These are phyloP conservation scores for Chlorella vulgaris DNA, from an alignment of 139 green algal genomes.

Conservation along the genomic window DNA sequence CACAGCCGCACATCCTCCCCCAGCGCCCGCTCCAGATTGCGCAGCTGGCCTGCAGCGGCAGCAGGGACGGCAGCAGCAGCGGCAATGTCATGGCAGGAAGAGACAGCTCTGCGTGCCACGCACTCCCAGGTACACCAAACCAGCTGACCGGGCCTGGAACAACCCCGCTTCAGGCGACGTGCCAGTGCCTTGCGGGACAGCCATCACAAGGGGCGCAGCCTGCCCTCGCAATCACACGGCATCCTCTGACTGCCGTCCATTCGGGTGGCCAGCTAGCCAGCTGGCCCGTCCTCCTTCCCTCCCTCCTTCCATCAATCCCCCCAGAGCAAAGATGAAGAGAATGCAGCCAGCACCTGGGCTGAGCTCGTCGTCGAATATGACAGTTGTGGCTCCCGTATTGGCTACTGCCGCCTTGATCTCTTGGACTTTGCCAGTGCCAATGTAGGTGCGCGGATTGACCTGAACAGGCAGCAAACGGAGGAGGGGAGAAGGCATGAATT, in stretches of 20 bases:
- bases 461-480: neutral
- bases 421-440: conserved; percentile 87
- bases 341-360: conserved; percentile 83
- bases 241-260: too few relatives aligned
- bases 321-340: too few relatives aligned
- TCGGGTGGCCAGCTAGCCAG: too few relatives aligned
- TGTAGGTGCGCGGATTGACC: conserved; percentile 87
- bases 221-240: too few relatives aligned
- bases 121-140: too few relatives aligned
- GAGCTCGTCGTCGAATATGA: conserved; percentile 97
- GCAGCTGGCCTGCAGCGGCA: conserved; percentile 18
- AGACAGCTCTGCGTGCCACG: too few relatives aligned
- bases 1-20: conserved; percentile 73
- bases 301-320: too few relatives aligned
- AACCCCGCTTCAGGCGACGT: too few relatives aligned
- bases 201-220: neutral
- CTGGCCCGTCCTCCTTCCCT: too few relatives aligned
- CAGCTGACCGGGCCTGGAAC: too few relatives aligned
- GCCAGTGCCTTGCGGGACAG: too few relatives aligned
- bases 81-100: neutral
- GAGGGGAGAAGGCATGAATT: too few relatives aligned
- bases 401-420: conserved; percentile 63
- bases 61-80: neutral
- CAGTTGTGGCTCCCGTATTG: conserved; percentile 70
- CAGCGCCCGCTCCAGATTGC: conserved; percentile 82